A percentile compares a stretch with the other conserved stretches of the same genome.
These are phyloP conservation scores for Rhodotorula taiwanensis DNA, from an alignment of 768 basidiomycete genomes.

Conservation along the genomic window DNA sequence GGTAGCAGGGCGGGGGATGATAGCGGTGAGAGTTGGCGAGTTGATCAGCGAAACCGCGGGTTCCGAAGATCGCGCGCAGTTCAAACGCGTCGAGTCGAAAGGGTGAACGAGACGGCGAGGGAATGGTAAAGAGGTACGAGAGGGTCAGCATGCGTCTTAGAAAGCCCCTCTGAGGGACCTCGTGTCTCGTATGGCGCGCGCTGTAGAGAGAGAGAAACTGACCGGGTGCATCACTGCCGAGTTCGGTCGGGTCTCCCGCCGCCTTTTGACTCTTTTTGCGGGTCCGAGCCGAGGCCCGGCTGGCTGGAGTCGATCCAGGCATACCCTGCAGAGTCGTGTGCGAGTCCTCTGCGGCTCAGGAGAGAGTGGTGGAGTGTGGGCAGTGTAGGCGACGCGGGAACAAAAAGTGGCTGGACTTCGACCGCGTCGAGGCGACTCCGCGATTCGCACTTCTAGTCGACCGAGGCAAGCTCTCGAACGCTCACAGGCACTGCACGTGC, in stretches of 20 bases:
- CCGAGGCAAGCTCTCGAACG: too few species aligned
- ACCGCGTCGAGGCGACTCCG: too few species aligned
- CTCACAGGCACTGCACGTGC: too few species aligned
- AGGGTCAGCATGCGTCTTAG: neutral
- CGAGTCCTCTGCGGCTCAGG: too few species aligned
- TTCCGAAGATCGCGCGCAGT: too few species aligned
- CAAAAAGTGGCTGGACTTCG: too few species aligned
- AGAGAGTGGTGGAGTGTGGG: too few species aligned
- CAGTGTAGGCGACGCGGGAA: too few species aligned
- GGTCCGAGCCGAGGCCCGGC: neutral
- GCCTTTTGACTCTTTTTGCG: constrained; percentile 11
- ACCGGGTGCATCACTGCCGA: neutral
- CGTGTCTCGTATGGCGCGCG: neutral
- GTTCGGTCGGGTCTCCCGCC: neutral
- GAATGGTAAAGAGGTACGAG: neutral
- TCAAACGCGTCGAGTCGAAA: too few species aligned
- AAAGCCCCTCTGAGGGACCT: neutral
- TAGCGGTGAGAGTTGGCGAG: neutral
- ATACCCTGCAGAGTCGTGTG: neutral
- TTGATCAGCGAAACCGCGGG: too few species aligned
- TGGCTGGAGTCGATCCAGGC: neutral
- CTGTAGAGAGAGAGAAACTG: neutral
- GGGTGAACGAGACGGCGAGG: neutral
- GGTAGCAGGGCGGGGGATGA: neutral
- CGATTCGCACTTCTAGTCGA: too few species aligned